Conservation (phyloP, 2,329 filamentous ascomycete species). For the Paraphaeosphaeria sporulosa region DNA sequence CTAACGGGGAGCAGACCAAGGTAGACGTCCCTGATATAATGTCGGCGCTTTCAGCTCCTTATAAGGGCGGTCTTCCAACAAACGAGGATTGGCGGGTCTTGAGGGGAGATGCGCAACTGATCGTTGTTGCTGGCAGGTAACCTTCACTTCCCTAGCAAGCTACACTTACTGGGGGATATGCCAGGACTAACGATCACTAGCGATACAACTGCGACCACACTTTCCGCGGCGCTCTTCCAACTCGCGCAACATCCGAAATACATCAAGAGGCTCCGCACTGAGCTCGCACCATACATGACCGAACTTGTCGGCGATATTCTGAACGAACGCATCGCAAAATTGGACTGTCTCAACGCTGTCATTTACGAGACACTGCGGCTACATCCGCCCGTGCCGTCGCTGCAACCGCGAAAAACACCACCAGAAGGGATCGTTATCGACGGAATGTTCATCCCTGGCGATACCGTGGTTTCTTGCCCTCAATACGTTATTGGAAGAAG, state of each 20-base stretch:
- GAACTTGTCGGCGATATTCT: neutral
- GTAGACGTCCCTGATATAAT: neutral
- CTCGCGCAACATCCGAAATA: conserved; percentile 36
- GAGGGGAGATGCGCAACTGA: conserved; percentile 4
- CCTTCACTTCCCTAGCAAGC: neutral
- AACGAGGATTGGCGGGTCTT: neutral
- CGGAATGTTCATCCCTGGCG: conserved; percentile 19
- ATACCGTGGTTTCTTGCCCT: conserved; percentile 14
- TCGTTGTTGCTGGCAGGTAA: conserved; percentile 12
- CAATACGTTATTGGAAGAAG: neutral
- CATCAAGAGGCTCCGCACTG: conserved; percentile 1
- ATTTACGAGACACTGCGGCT: conserved; percentile 34
- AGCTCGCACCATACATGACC: neutral
- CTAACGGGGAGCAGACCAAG: neutral
- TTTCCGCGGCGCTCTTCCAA: conserved; percentile 37
- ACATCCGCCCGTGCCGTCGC: conserved; percentile 45
- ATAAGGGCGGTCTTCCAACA: neutral
- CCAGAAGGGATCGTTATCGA: conserved; percentile 33
- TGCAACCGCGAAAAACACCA: conserved; percentile 45
- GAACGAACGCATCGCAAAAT: conserved; percentile 17
- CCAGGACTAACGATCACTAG: conserved; percentile 23
- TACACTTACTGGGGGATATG: neutral
- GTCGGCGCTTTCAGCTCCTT: neutral
- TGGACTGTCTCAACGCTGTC: conserved; percentile 18
- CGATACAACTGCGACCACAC: conserved; percentile 43